Conservation (phyloP, 2,329 filamentous ascomycete species). For the Tolypocladium nubicola region DNA sequence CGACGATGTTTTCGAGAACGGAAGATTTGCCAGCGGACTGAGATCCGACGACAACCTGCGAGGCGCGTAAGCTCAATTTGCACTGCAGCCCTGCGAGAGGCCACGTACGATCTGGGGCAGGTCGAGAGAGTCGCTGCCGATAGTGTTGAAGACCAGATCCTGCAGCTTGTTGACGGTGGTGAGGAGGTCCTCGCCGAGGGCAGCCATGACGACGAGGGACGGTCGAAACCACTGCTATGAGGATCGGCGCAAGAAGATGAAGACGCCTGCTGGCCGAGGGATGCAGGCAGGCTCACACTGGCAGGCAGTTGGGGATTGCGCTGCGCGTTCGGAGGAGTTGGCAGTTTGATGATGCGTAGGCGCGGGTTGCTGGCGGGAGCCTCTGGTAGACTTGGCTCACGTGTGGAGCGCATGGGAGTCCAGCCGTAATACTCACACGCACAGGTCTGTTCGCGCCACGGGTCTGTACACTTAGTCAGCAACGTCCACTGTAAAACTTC, state of each 20-base stretch:
- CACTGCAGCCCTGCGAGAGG: background rate
- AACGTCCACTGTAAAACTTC: too few species aligned
- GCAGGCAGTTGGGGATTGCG: conserved; percentile 1
- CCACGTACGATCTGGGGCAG: conserved; percentile 87
- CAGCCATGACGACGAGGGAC: conserved; percentile 57
- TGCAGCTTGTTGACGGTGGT: conserved; percentile 96
- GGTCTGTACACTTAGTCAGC: too few species aligned
- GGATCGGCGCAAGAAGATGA: background rate
- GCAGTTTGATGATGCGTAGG: background rate
- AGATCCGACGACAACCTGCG: conserved; percentile 90
- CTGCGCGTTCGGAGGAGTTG: conserved; percentile 2
- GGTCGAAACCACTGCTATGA: background rate
- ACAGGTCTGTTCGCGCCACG: too few species aligned
- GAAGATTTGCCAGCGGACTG: conserved; percentile 98
- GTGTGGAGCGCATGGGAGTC: background rate
- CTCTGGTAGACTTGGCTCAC: background rate
- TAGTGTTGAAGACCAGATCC: conserved; percentile 98
- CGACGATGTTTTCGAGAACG: conserved; percentile 97
- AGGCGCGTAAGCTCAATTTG: conserved; percentile 7
- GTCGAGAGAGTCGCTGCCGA: conserved; percentile 96
- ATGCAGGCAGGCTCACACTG: background rate
- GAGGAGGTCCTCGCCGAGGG: conserved; percentile 91
- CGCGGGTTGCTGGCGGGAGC: background rate
- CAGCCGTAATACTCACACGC: too few species aligned
- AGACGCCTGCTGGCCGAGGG: background rate